Evolutionary conservation across 208 protist genomes (phyloP).

Genomic region (Acanthamoeba polyphaga): DNA sequence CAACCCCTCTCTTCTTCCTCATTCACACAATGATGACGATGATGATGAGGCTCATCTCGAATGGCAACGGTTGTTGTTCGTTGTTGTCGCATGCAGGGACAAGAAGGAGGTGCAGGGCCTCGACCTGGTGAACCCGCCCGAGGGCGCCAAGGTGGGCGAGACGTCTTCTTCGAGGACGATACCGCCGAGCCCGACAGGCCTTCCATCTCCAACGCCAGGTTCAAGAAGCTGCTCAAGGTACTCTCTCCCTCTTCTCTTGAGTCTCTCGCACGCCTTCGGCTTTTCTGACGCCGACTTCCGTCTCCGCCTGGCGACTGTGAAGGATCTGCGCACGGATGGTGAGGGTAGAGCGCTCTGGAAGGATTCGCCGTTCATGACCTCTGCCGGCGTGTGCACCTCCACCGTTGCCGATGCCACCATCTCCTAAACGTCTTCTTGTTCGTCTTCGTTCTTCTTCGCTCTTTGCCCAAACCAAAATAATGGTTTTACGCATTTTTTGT

Average conservation of each 20-base stretch:
- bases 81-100: background rate
- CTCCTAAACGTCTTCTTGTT: background rate
- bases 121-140: slow-evolving; percentile 77
- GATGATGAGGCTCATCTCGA: too few relatives aligned
- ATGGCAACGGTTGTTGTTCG: too few relatives aligned
- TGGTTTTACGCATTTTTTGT: background rate
- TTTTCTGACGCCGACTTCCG: background rate
- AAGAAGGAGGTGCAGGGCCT: slow-evolving; percentile 55
- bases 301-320: background rate
- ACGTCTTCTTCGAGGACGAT: slow-evolving; percentile 71
- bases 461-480: background rate
- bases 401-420: slow-evolving; percentile 51
- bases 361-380: slow-evolving; percentile 59
- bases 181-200: slow-evolving; percentile 52
- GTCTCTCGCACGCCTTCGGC: background rate
- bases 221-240: slow-evolving; percentile 70
- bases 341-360: slow-evolving; percentile 56
- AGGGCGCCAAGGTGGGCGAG: slow-evolving; percentile 68
- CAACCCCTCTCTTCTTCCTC: background rate
- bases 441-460: background rate
- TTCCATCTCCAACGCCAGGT: slow-evolving; percentile 21
- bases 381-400: slow-evolving; percentile 59
- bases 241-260: background rate
- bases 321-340: slow-evolving; percentile 62
- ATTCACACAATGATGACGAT: background rate